Percentiles rank a stretch among this genome's conserved stretches.
Evolutionary conservation across 495 filamentous ascomycete species (phyloP).

Genomic region (Penicillium robsamsonii): DNA sequence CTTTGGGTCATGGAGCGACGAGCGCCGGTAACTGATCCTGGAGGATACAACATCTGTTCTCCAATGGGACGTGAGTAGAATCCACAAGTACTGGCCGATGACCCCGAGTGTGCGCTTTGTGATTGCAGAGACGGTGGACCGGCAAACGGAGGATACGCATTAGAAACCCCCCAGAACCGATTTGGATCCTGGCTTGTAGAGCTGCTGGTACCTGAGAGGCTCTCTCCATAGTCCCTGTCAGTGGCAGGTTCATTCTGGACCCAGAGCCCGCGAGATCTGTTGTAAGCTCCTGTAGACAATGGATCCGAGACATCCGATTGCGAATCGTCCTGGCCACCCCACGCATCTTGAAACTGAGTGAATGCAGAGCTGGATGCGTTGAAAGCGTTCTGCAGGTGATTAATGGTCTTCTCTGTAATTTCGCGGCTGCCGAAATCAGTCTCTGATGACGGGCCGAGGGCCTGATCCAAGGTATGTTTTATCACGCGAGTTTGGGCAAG

Average conservation of each 20-base stretch:
- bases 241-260: conserved; percentile 31
- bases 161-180: conserved; percentile 34
- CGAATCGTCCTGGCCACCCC: conserved; percentile 64
- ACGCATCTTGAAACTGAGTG: conserved; percentile 56
- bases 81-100: conserved; percentile 32
- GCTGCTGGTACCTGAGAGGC: conserved; percentile 25
- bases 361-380: conserved; percentile 52
- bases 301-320: conserved; percentile 63
- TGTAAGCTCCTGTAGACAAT: conserved; percentile 58
- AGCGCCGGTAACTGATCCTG: conserved; percentile 33
- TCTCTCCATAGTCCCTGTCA: conserved; percentile 33
- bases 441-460: conserved; percentile 61
- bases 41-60: conserved; percentile 34
- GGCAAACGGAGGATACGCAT: conserved; percentile 20
- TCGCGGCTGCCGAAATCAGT: conserved; percentile 51
- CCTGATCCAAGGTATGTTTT: conserved; percentile 72
- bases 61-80: conserved; percentile 29
- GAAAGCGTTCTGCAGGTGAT: conserved; percentile 51
- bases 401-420: conserved; percentile 53
- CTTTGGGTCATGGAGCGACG: conserved; percentile 42
- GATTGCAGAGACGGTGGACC: conserved; percentile 24
- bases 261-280: conserved; percentile 65
- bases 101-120: conserved; percentile 45
- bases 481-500: conserved; percentile 73
- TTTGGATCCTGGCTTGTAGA: conserved; percentile 27